These are phyloP conservation scores for Boletus rubropictus DNA, from an alignment of 768 basidiomycete species.

Conservation along the genomic window DNA sequence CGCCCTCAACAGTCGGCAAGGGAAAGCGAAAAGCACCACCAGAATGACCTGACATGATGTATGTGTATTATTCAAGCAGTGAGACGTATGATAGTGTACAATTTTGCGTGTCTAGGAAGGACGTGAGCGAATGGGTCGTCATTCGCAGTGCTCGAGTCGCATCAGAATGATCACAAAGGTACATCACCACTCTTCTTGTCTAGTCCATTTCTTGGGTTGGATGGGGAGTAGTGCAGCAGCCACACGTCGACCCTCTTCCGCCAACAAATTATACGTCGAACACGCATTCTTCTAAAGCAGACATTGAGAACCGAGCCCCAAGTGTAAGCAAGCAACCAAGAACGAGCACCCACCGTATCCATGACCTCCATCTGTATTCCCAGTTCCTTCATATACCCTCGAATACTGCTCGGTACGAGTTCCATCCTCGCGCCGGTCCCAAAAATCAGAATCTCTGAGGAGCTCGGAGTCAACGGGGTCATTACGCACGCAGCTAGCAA, in stretches of 20 bases:
- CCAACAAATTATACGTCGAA: constrained; percentile 88
- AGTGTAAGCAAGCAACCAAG: neutral
- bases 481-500: neutral
- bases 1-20: constrained; percentile 30
- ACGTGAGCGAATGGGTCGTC: neutral
- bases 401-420: constrained; percentile 62
- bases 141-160: neutral
- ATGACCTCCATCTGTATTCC: constrained; percentile 89
- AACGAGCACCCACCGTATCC: constrained; percentile 55
- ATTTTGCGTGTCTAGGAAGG: neutral
- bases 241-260: constrained; percentile 90
- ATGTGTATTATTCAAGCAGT: constrained; percentile 9
- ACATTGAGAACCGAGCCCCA: neutral
- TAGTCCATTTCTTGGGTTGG: constrained; percentile 46
- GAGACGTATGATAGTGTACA: constrained; percentile 14
- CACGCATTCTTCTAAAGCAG: constrained; percentile 75
- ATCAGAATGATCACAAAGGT: neutral
- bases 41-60: constrained; percentile 12
- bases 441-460: constrained; percentile 80
- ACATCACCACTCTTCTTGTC: constrained; percentile 18
- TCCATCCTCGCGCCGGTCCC: constrained; percentile 76
- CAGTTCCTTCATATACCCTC: constrained; percentile 60
- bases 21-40: constrained; percentile 59
- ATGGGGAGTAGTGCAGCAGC: constrained; percentile 85
- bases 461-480: neutral